Conservation (phyloP, 805 yeast species). For the Metschnikowia vanudenii region DNA sequence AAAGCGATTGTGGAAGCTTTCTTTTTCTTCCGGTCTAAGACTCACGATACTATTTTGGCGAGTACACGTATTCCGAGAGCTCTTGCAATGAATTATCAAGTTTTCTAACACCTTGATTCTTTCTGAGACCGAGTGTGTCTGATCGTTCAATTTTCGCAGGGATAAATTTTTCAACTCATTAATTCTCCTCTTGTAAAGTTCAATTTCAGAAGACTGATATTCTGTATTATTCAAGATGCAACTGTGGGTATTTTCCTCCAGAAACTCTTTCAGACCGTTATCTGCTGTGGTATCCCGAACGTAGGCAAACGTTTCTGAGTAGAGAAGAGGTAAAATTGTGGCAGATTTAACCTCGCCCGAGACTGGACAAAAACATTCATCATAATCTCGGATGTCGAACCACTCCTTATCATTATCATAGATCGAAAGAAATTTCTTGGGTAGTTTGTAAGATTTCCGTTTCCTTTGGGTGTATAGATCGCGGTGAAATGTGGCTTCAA, state of each 20-base stretch:
- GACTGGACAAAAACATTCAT: slow-evolving; percentile 51
- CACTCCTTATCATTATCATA: slow-evolving; percentile 58
- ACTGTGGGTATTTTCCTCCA: slow-evolving; percentile 30
- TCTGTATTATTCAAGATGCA: slow-evolving; percentile 29
- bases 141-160: slow-evolving; percentile 5
- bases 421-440: slow-evolving; percentile 25
- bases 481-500: slow-evolving; percentile 47
- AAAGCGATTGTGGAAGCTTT: slow-evolving; percentile 37
- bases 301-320: slow-evolving; percentile 69
- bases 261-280: slow-evolving; percentile 14
- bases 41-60: slow-evolving; percentile 10
- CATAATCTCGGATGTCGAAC: slow-evolving; percentile 62
- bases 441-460: slow-evolving; percentile 6
- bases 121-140: slow-evolving; percentile 9
- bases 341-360: slow-evolving; percentile 41
- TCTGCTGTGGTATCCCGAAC: slow-evolving; percentile 51
- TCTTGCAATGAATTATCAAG: slow-evolving; percentile 11
- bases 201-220: slow-evolving; percentile 29
- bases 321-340: slow-evolving; percentile 58
- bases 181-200: slow-evolving; percentile 27
- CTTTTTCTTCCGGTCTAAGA: slow-evolving; percentile 7
- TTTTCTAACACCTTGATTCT: slow-evolving; percentile 17
- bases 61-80: slow-evolving; percentile 6
- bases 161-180: slow-evolving; percentile 22
- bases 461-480: slow-evolving; percentile 22